Evolutionary conservation across 495 filamentous ascomycete genomes (phyloP).

Genomic region (Collariella sp.): DNA sequence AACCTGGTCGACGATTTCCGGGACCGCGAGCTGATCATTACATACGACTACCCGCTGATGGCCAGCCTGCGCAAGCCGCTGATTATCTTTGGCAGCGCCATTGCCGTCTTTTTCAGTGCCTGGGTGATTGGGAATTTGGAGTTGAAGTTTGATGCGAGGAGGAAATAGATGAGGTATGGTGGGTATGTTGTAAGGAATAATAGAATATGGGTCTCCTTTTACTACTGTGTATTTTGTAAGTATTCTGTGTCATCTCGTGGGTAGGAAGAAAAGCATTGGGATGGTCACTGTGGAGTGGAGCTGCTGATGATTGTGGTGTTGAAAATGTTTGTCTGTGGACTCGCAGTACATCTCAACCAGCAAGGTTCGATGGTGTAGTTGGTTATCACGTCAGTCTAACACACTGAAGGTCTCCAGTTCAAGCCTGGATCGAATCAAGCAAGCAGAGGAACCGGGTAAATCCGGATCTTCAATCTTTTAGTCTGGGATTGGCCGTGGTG

Average conservation of each 20-base stretch:
- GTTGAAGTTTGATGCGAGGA: constrained; percentile 35
- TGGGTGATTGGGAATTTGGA: constrained; percentile 75
- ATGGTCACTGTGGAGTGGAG: no score
- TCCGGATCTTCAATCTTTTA: background rate
- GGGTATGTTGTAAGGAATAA: constrained; percentile 10
- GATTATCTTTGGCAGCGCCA: constrained; percentile 64
- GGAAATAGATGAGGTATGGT: constrained; percentile 18
- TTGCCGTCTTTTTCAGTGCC: constrained; percentile 63
- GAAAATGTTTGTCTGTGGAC: no score
- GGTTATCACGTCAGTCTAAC: constrained; percentile 20
- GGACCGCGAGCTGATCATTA: constrained; percentile 70
- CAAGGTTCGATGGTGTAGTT: constrained; percentile 16
- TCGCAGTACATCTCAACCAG: background rate
- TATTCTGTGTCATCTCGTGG: background rate
- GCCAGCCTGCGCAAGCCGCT: constrained; percentile 81
- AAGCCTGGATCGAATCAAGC: constrained; percentile 14
- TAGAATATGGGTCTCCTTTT: constrained; percentile 7
- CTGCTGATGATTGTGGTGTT: no score
- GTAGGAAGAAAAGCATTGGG: no score
- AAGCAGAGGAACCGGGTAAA: background rate
- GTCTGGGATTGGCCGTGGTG: no score
- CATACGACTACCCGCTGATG: constrained; percentile 73
- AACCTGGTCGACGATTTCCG: constrained; percentile 85
- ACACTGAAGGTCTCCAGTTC: constrained; percentile 21
- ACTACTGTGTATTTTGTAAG: constrained; percentile 1